Base-by-base conservation (phyloP, 2,329 filamentous ascomycete species). In the Colletotrichum caudatum region DNA sequence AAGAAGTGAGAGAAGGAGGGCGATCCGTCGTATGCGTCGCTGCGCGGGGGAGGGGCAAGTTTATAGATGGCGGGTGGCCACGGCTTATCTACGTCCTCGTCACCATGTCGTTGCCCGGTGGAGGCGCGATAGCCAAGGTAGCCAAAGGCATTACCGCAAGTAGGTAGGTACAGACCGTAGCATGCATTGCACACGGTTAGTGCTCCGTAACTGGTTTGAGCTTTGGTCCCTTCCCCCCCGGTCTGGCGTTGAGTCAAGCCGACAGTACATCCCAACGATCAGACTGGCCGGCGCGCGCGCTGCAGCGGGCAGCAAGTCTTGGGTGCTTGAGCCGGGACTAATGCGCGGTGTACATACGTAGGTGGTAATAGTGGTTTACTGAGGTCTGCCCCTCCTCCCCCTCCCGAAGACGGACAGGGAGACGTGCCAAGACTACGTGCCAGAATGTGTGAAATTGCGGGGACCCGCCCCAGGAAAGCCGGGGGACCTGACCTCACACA, bases 31-130 rank as follows among this genome's bases (percentile, higher is more conserved):
- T 26, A 26, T 20, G 6, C 39, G 26, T 20, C 39, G 29, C 35
- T 61, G 59, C 18, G 59, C n/a, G 71, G 64, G 64, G 64, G 60
- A 57, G 61, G 60, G 64, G 41, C 57, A 63, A 44, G 68, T 72
- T 73, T 73, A 72, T 71, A 71, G 65, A 64, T 59, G 46, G 57
- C 71, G 69, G 71, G 71, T 73, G 68, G 68, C 64, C n/a, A 60
- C 69, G 71, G 71, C 71, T 72, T 73, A 73, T 73, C 64, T 48
- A 61, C 8, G 29, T 57, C 12, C 50, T 59, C 33, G 46, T 46
- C 39, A 18, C 39, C 33, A 29, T 18, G 14, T 39, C 26, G 59
- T 23, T 46, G 44, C n/a, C 62, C 62, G 67, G 59, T 39, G n/a
- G 35, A 33, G 64, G 69, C 51, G 58, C n/a, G 46, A 62, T 51